These are phyloP conservation scores for Podospora australis DNA, from an alignment of 495 filamentous ascomycete species.

Conservation along the genomic window DNA sequence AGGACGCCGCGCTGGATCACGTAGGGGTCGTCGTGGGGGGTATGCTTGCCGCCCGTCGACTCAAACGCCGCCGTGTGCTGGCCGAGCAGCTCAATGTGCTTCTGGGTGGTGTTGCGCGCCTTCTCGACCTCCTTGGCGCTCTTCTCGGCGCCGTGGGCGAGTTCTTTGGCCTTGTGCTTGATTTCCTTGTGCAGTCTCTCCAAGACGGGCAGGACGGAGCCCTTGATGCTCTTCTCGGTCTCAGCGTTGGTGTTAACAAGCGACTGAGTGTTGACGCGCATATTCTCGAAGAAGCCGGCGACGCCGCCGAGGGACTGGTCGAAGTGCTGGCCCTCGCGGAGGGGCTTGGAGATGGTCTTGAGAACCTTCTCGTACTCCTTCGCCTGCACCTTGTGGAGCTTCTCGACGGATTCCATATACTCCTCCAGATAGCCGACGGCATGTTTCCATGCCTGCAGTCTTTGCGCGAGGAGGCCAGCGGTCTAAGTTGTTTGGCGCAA, in stretches of 20 bases:
- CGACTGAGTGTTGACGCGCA: conserved; percentile 84
- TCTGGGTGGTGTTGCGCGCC: conserved; percentile 77
- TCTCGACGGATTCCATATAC: conserved; percentile 77
- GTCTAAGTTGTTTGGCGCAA: conserved; percentile 40
- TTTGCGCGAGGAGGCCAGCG: conserved; percentile 70
- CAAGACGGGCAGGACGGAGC: conserved; percentile 75
- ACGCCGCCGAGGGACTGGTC: conserved; percentile 79
- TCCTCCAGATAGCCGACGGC: conserved; percentile 84
- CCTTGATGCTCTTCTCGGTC: conserved; percentile 80
- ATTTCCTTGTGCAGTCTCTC: conserved; percentile 91
- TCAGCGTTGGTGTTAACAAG: conserved; percentile 82
- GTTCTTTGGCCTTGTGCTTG: conserved; percentile 88
- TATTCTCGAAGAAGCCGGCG: conserved; percentile 83
- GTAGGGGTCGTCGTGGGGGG: conserved; percentile 76
- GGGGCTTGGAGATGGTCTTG: conserved; percentile 82
- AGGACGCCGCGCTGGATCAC: conserved; percentile 73
- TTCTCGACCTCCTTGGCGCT: conserved; percentile 85
- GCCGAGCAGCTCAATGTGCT: conserved; percentile 89
- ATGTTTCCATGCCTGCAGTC: conserved; percentile 92
- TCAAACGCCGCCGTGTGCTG: conserved; percentile 74
- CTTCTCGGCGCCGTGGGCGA: conserved; percentile 77
- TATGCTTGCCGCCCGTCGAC: conserved; percentile 58
- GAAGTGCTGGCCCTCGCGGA: conserved; percentile 86
- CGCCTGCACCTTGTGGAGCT: conserved; percentile 70
- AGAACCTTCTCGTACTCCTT: conserved; percentile 95